Conservation (phyloP, 306 rosid genomes). For the Corylus heterophylla region DNA sequence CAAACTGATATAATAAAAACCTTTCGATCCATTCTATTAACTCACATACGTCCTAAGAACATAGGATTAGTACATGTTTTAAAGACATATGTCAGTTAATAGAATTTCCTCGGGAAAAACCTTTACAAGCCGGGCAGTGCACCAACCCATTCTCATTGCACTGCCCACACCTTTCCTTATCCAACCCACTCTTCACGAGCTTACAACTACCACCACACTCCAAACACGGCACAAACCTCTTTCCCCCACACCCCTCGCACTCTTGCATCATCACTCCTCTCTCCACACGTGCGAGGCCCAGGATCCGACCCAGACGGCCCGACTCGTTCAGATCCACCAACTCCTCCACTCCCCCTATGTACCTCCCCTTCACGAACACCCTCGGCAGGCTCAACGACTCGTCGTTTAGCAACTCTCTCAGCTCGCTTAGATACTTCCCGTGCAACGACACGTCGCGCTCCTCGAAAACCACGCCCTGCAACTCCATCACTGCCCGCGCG, state of each 20-base stretch:
- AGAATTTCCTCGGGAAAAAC: too few relatives aligned
- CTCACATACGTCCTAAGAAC: too few relatives aligned
- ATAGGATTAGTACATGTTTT: too few relatives aligned
- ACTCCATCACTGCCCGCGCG: conserved; percentile 59
- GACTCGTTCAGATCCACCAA: conserved; percentile 63
- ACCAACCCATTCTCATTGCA: conserved; percentile 88
- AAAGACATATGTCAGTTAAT: too few relatives aligned
- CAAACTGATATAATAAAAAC: too few relatives aligned
- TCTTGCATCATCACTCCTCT: conserved; percentile 59
- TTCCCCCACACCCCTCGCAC: conserved; percentile 85
- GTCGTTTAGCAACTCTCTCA: conserved; percentile 47
- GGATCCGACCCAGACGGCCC: conserved; percentile 57
- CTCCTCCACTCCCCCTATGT: conserved; percentile 70
- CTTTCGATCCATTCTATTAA: too few relatives aligned
- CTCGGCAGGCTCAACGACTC: conserved; percentile 53
- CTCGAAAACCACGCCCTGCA: conserved; percentile 59
- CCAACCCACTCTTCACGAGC: conserved; percentile 31
- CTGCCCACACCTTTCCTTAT: conserved; percentile 46
- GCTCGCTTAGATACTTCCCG: conserved; percentile 58
- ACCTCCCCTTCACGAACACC: conserved; percentile 83
- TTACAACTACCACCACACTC: conserved; percentile 83
- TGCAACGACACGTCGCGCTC: conserved; percentile 94
- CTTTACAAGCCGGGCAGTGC: conserved; percentile 60
- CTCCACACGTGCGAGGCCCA: conserved; percentile 59
- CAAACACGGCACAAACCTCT: conserved; percentile 77